Evolutionary conservation across 148 eudicot genomes (phyloP), one percentile per base, ranked within the genome.

Genomic region (Cornus suecica): DNA sequence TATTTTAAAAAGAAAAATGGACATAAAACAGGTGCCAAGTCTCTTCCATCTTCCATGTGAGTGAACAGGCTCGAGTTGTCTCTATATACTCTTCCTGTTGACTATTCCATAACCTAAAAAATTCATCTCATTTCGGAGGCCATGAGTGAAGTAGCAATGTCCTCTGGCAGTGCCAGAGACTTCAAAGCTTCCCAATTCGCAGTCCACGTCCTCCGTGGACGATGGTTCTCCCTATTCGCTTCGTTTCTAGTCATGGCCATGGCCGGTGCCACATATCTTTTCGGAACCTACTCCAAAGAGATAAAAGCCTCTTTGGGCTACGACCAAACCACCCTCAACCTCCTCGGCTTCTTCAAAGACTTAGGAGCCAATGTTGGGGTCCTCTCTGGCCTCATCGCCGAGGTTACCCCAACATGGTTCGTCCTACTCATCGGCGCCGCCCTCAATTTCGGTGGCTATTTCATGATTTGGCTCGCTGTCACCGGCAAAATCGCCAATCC

Each of bases 381-480:
- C 34, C 34, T 32, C 34, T 32, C 34, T 2, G 73, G 73, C n/a
- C 30, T 70, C 48, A n/a, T 70, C 5, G 60, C 58, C n/a, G 73
- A 70, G 26, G 60, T 70, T 2, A 42, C 58, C 8, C 73, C 73
- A n/a, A 51, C 73, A 70, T 70, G 73, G 73, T 51, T 70, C 5
- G 73, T 70, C 2, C 31, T 70, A 5, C 22, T 70, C 22, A 24
- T 70, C 13, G 73, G 73, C 20, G 26, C 73, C 4, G 29, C 62
- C 28, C 25, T 70, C 62, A 70, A 70, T 54, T 70, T 70, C 62
- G 26, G 29, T 0, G 73, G 73, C 60, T 70, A 70, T 18, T 70
- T 70, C 62, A 70, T 70, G 73, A 70, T 70, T 24, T 70, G 74
- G 74, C 74, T 71, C 5, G 29, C 74, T 32, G 74, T 71, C 34